Conservation (phyloP, 352 stramenopile genomes). For the Pilasporangium apinafurcum region DNA sequence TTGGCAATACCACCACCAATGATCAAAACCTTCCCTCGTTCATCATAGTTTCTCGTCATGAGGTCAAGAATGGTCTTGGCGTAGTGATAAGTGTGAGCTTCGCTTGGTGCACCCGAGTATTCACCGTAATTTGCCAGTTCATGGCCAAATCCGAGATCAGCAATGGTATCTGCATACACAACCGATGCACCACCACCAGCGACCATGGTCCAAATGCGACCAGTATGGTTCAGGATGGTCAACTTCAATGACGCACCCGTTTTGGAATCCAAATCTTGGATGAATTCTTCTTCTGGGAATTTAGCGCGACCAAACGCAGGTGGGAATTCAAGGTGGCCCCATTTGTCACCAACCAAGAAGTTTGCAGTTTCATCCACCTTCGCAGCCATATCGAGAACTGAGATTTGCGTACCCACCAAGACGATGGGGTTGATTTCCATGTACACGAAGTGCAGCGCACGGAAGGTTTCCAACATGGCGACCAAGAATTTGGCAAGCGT, state of each 20-base stretch:
- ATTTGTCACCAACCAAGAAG: constrained; percentile 91
- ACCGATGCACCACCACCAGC: constrained; percentile 94
- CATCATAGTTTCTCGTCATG: constrained; percentile 91
- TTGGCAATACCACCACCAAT: constrained; percentile 97
- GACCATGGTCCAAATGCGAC: constrained; percentile 97
- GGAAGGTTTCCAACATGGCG: constrained; percentile 89
- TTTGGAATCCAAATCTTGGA: constrained; percentile 92
- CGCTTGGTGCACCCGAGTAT: constrained; percentile 95
- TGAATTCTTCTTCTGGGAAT: constrained; percentile 95
- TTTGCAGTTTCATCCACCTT: constrained; percentile 96
- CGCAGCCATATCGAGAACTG: constrained; percentile 93
- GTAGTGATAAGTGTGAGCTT: constrained; percentile 97
- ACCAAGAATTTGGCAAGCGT: constrained; percentile 89
- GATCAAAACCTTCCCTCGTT: constrained; percentile 93
- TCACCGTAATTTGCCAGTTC: constrained; percentile 97
- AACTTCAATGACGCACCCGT: constrained; percentile 95
- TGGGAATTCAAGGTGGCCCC: constrained; percentile 93
- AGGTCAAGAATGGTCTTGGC: constrained; percentile 94
- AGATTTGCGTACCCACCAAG: constrained; percentile 88
- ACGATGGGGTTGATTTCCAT: constrained; percentile 98
- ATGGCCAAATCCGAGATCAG: constrained; percentile 89
- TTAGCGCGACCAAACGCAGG: constrained; percentile 93
- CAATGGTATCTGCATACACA: constrained; percentile 97
- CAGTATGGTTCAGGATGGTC: constrained; percentile 94
- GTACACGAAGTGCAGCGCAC: constrained; percentile 96